Base-by-base conservation (phyloP, 2,329 filamentous ascomycete genomes). In the Colletotrichum falcatum region DNA sequence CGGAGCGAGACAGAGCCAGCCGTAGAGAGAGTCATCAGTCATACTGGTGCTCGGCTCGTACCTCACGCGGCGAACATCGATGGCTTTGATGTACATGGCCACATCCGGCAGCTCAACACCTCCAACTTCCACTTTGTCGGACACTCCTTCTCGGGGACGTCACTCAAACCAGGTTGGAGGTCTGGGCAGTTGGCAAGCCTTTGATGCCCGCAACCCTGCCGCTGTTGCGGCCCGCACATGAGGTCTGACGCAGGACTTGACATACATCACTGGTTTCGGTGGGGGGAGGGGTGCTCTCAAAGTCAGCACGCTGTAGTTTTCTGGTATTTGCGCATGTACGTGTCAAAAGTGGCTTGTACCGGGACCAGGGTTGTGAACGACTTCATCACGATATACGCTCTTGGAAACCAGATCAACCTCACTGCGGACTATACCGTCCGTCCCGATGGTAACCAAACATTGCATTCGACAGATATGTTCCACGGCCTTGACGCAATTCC, bases 131-230 rank as follows among this genome's bases (percentile, higher is more conserved):
- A 77, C 1, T 39, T 77, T 1, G 61, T 78, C 16, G 76, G 76
- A 0, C 65, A 77, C 8, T 73, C 77, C 1, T 61, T 78, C 12
- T 78, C 77, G 0, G 77, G 76, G 77, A 76, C 37, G 76, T 76
- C 0, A 77, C 77, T 0, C 77, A 78, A 78, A 51, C 77, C 77
- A 20, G 77, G 77, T 78, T 11, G 77, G 77, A 3, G 77, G 77
- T 0, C 35, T 78, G 0, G 77, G 77, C 0, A 58, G 78, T 33
- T 78, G 75, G 74, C 75, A 77, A 12, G 77, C 77, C 77, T 78
- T 73, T 12, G 77, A 78, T 61, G 72, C 71, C 9, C 74, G 76
- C 5, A 76, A 78, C 14, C 61, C 68, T 0, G 37, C 53, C 0
- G 76, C 76, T 0, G 60, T 67, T 0, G 48, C 71, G 3, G 73